Conservation (phyloP, 352 stramenopile species). For the Pythium apleroticum region DNA sequence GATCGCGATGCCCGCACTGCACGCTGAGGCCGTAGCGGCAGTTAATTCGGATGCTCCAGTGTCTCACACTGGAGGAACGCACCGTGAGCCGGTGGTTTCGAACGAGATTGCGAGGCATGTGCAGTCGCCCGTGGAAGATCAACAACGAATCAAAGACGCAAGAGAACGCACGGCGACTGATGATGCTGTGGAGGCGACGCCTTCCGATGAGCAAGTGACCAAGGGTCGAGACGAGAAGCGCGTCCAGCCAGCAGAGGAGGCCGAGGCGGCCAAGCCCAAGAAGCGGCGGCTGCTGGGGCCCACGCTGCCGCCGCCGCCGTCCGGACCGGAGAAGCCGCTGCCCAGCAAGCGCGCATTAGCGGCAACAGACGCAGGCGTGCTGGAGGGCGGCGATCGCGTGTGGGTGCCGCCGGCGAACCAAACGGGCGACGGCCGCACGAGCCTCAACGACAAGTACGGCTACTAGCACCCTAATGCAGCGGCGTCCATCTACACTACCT, state of each 20-base stretch:
- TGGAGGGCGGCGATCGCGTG: constrained; percentile 75
- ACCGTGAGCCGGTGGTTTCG: too few relatives aligned
- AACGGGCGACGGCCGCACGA: constrained; percentile 79
- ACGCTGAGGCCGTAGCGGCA: constrained; percentile 1
- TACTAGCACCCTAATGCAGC: constrained; percentile 45
- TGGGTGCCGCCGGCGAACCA: constrained; percentile 83
- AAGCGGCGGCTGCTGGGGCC: constrained; percentile 42
- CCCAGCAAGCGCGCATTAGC: neutral
- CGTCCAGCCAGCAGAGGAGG: neutral
- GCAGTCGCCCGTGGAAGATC: neutral
- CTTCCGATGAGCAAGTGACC: neutral
- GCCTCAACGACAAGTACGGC: constrained; percentile 85
- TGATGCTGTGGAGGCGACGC: neutral
- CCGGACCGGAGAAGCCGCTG: neutral
- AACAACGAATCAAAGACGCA: neutral
- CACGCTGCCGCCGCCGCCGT: constrained; percentile 23
- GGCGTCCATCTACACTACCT: neutral
- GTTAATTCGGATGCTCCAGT: neutral
- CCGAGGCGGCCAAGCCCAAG: constrained; percentile 26
- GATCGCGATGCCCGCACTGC: constrained; percentile 55
- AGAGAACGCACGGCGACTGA: neutral
- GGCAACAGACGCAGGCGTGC: constrained; percentile 17
- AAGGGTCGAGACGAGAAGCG: neutral
- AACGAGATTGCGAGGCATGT: neutral
- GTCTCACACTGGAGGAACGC: neutral